Evolutionary conservation across 202 grass and related monocot species (phyloP), one percentile per base, ranked within the genome.

Genomic region (Digitaria exilis): DNA sequence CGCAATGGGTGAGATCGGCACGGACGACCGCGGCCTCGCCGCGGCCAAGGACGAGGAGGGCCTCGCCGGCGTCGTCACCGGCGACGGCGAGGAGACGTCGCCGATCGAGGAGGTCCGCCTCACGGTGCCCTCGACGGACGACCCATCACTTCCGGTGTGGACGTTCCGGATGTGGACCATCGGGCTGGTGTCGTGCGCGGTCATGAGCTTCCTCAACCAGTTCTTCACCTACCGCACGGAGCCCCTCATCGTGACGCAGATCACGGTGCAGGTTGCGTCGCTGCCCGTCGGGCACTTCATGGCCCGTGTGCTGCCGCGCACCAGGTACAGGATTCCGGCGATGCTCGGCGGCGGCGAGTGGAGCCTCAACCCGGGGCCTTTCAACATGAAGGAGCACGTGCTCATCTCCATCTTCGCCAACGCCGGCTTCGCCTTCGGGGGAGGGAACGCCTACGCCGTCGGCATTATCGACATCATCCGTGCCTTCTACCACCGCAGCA

Each of bases 151-250:
- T 21, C 96, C 96, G 35, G 96, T 95, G 76, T 95, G 96, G 92
- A 98, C 96, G 78, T 95, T 98, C 87, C 90, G 96, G 63, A 95
- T 95, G 96, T 98, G 96, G 92, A 83, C 59, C 71, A 84, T 98
- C 67, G 92, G 96, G 44, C 60, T 95, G 1, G 4, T 93, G 7
- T 90, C 96, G 2, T 95, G 93, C 90, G 83, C 72, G 54, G 82
- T 91, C 73, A 69, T 98, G 70, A 90, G 92, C 51, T 98, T 98
- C 89, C 85, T 98, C 34, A 98, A 98, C 90, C 92, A 95, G 90
- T 95, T 98, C 89, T 98, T 95, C 89, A 73, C 87, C 31, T 98
- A 95, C 82, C 96, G 92, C 10, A 98, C 89, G 1, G 87, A 98
- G 83, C 96, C 96, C 39, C 92, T 98, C 71, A 76, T 95, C 75